Evolutionary conservation across 768 basidiomycete species (phyloP), one percentile per base, ranked within the genome.

Genomic region (Basidioascus undulatus): DNA sequence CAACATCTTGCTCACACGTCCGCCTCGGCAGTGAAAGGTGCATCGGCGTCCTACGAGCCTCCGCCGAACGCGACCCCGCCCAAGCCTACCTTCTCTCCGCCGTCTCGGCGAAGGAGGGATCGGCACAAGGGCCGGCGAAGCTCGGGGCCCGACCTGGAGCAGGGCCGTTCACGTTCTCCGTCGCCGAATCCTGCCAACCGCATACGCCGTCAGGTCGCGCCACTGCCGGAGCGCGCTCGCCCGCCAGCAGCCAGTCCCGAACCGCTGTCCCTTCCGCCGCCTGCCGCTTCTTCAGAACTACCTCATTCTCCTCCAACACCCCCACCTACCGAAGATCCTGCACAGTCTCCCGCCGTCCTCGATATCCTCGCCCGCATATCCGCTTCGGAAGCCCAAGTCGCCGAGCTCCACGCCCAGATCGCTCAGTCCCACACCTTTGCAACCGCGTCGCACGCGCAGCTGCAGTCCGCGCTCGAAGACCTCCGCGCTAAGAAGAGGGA

Each of bases 331-430:
- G 16, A n/a, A n/a, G n/a, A n/a, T n/a, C n/a, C n/a, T 9, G 32
- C 15, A 31, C 69, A 73, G 48, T 71, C 71, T 2, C 72, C 78
- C 10, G 64, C 68, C 36, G 71, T 82, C 47, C 65, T 69, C 4
- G 81, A 84, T 52, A 65, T 84, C 36, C 63, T 76, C 44, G 72
- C 49, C 53, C 69, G 42, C 72, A 83, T 58, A 78, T 87, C 44
- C 62, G 70, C 3, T 56, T 61, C 27, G 64, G 74, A 73, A 51
- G 57, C 63, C 10, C 66, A 71, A 1, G 68, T 79, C 6, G 53
- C 65, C 33, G 81, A 83, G 33, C 63, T 82, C 33, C 72, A 72
- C 45, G 58, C 59, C 15, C 81, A 86, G 47, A 64, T 84, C 20
- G 59, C 62, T 12, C 74, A 80, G 45, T 66, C 66, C 44, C 69